Evolutionary conservation across 2,329 filamentous ascomycete genomes (phyloP), one percentile per base, ranked within the genome.

Genomic region (Cercospora canescens): DNA sequence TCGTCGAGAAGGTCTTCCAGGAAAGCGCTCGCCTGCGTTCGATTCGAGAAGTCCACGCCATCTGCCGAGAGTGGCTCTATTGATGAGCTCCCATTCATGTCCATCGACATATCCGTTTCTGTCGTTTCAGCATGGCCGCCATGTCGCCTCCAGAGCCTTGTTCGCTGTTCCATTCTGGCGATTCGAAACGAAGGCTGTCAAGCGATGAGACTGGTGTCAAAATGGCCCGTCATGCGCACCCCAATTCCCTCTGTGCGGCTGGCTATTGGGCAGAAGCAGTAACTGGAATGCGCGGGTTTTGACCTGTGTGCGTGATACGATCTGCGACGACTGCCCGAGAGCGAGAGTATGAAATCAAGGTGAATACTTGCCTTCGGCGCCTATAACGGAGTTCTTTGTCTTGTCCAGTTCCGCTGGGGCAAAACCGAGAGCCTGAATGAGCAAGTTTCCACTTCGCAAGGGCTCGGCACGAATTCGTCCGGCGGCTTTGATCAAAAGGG

Each of bases 41-140:
- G 62, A 39, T 80, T 79, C 6, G 77, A 76, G 54, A 80, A 77
- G 57, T 80, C 74, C n/a, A 79, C 68, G 7, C 77, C 79, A 2
- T 72, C 71, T 35, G 75, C 68, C 39, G 74, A 76, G 18, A 80
- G 68, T 30, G 74, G 69, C 56, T 41, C 56, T 35, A 26, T 64
- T 30, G 71, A 69, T 8, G 64, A 57, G n/a, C 63, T 58, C 6
- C 39, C 39, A 8, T 50, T 28, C 64, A 70, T 72, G 41, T 62
- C 64, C 63, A 68, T 73, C 9, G 70, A 69, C 70, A 72, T 74
- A 50, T 72, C 67, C 64, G 64, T 66, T 37, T 64, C 58, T 5
- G 52, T 39, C n/a, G 50, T 50, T 34, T 61, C 63, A 30, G 54
- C 41, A 54, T 67, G 62, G 37, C 48, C 64, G 59, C 50, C 65